phyloP scores from a whole-genome alignment of 1,139 yeast genomes.

The Yarrowia galli region DNA sequence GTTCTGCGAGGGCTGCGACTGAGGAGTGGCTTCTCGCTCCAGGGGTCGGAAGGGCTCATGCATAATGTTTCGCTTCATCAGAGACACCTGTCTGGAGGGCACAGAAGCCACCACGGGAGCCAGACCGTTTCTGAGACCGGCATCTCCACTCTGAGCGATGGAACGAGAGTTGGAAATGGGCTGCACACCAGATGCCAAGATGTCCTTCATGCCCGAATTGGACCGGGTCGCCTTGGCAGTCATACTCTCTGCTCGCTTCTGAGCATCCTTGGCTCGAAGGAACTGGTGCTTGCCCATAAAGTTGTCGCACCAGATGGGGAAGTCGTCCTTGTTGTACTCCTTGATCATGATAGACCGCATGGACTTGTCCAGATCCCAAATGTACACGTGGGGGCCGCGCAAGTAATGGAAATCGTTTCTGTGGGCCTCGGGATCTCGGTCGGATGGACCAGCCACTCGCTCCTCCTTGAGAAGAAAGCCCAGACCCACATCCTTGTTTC shows the following conservation, averaged over 20 bases:
- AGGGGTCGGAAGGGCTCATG: slow-evolving; percentile 19
- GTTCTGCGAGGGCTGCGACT: slow-evolving; percentile 7
- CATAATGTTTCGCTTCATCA: slow-evolving; percentile 37
- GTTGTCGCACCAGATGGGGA: slow-evolving; percentile 37
- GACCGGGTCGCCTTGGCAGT: slow-evolving; percentile 22
- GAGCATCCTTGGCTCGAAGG: slow-evolving; percentile 33
- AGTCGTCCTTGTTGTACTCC: slow-evolving; percentile 66
- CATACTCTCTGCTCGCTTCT: slow-evolving; percentile 34
- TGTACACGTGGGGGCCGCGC: slow-evolving; percentile 74
- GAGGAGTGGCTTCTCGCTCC: slow-evolving; percentile 26
- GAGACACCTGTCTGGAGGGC: slow-evolving; percentile 29
- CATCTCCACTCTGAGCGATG: slow-evolving; percentile 31
- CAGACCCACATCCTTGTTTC: slow-evolving; percentile 54
- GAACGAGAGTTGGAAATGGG: slow-evolving; percentile 38
- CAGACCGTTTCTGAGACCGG: slow-evolving; percentile 34
- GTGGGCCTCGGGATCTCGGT: slow-evolving; percentile 84
- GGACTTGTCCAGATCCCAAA: slow-evolving; percentile 80
- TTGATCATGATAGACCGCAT: slow-evolving; percentile 83
- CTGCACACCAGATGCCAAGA: slow-evolving; percentile 38
- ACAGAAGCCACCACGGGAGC: slow-evolving; percentile 38
- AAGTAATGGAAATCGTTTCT: slow-evolving; percentile 88
- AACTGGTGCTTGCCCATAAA: slow-evolving; percentile 34
- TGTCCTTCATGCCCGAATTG: slow-evolving; percentile 26
- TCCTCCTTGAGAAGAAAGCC: slow-evolving; percentile 76
- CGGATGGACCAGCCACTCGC: slow-evolving; percentile 83